A percentile compares a stretch with the other conserved stretches of the same genome.
Conservation (phyloP, 2,329 filamentous ascomycete genomes). For the Lojkania enalia region DNA sequence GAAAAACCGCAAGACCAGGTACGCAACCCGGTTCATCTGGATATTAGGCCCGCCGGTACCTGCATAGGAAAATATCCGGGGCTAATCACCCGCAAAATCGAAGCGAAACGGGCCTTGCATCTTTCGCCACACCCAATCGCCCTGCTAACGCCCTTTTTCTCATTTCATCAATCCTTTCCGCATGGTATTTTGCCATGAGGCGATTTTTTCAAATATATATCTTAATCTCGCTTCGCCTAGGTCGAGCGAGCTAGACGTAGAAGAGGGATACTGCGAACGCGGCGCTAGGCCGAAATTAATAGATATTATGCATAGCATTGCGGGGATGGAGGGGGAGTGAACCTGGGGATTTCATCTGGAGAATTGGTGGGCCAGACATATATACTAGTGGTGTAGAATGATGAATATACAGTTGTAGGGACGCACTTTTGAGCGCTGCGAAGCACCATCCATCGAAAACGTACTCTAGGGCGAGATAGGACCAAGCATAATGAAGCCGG, state of each 20-base stretch:
- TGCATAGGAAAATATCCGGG: constrained; percentile 30
- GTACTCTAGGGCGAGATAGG: too few relatives aligned
- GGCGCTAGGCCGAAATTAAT: not conserved
- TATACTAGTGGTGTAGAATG: too few relatives aligned
- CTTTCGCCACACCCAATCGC: not conserved
- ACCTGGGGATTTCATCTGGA: not conserved
- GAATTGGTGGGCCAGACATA: not conserved
- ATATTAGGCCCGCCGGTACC: constrained; percentile 31
- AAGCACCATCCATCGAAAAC: too few relatives aligned
- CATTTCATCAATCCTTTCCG: too few relatives aligned
- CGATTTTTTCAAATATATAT: too few relatives aligned
- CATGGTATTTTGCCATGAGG: too few relatives aligned
- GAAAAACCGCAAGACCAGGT: constrained; percentile 19
- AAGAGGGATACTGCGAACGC: not conserved
- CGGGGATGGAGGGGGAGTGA: not conserved
- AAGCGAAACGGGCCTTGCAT: not conserved
- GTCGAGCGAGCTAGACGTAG: too few relatives aligned
- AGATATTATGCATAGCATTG: not conserved
- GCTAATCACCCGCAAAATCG: not conserved
- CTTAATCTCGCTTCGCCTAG: too few relatives aligned
- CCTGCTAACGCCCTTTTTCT: too few relatives aligned
- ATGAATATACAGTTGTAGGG: too few relatives aligned
- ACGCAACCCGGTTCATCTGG: constrained; percentile 27
- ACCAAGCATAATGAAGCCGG: constrained; percentile 4
- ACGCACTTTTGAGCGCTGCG: too few relatives aligned